Evolutionary conservation across 176 grass and related monocot genomes (phyloP).

Genomic region (Urochloa ruziziensis): DNA sequence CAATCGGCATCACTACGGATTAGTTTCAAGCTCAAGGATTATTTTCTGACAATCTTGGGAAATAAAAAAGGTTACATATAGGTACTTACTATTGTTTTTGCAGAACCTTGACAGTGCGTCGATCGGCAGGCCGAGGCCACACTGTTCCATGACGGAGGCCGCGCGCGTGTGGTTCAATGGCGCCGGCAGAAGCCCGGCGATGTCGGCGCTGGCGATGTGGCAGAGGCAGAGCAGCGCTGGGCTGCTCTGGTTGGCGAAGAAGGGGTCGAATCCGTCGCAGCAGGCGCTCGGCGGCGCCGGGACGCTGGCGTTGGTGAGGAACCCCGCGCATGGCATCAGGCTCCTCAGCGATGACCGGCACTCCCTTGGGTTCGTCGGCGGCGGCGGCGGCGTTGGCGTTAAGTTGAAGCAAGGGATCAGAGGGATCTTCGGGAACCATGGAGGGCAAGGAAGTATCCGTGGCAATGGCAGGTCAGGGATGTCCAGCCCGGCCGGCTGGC

Average conservation of each 20-base stretch:
- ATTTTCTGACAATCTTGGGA: background rate
- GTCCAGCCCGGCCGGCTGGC: background rate
- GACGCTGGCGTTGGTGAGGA: background rate
- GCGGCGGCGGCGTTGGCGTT: background rate
- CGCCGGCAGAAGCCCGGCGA: background rate
- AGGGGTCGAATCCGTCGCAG: background rate
- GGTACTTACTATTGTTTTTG: background rate
- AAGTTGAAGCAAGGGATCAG: background rate
- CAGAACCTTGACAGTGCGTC: background rate
- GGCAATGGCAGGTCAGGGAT: background rate
- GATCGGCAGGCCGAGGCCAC: background rate
- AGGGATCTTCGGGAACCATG: background rate
- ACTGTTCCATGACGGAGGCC: background rate
- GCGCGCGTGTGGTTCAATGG: background rate
- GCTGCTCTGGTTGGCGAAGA: background rate
- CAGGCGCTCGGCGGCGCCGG: background rate
- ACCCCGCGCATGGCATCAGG: background rate
- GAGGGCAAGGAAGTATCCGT: background rate
- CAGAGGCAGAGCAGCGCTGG: background rate
- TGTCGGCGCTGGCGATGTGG: background rate
- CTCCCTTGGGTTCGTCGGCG: background rate
- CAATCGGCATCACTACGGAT: background rate
- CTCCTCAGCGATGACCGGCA: background rate
- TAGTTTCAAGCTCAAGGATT: background rate
- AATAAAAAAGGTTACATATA: background rate